Evolutionary conservation across 2,329 filamentous ascomycete species (phyloP).

Genomic region (Neofusicoccum sp.): DNA sequence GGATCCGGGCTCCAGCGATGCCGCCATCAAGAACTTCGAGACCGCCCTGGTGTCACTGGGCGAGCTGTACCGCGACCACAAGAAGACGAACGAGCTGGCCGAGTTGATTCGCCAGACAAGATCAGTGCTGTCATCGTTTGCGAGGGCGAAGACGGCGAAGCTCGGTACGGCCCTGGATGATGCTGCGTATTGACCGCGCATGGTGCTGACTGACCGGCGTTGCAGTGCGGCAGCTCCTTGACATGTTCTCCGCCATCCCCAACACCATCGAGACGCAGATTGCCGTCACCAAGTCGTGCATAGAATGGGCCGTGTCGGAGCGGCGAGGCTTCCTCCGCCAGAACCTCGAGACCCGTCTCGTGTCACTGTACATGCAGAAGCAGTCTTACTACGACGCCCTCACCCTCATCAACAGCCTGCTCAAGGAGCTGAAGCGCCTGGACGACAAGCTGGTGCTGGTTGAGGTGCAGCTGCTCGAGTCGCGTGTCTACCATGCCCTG

Average conservation of each 20-base stretch:
- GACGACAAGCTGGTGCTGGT: constrained; percentile 98
- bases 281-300: constrained; percentile 94
- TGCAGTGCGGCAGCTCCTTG: constrained; percentile 89
- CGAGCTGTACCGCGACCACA: constrained; percentile 87
- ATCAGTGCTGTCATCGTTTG: constrained; percentile 89
- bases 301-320: constrained; percentile 97
- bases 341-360: constrained; percentile 94
- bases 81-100: constrained; percentile 78
- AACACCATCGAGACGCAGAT: constrained; percentile 94
- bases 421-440: constrained; percentile 94
- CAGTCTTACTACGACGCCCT: constrained; percentile 96
- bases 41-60: constrained; percentile 82
- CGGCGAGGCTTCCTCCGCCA: constrained; percentile 94
- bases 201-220: not conserved
- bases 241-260: constrained; percentile 90
- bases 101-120: constrained; percentile 87
- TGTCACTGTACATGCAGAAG: constrained; percentile 93
- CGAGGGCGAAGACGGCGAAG: constrained; percentile 98
- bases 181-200: not conserved
- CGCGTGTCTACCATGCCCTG: constrained; percentile 92
- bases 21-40: constrained; percentile 88
- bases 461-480: constrained; percentile 96
- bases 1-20: constrained; percentile 79
- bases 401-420: constrained; percentile 90
- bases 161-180: constrained; percentile 64